A percentile compares a stretch with the other conserved stretches of the same genome.
Evolutionary conservation across 2,329 filamentous ascomycete species (phyloP).

Genomic region (Colletotrichum cuscutae): DNA sequence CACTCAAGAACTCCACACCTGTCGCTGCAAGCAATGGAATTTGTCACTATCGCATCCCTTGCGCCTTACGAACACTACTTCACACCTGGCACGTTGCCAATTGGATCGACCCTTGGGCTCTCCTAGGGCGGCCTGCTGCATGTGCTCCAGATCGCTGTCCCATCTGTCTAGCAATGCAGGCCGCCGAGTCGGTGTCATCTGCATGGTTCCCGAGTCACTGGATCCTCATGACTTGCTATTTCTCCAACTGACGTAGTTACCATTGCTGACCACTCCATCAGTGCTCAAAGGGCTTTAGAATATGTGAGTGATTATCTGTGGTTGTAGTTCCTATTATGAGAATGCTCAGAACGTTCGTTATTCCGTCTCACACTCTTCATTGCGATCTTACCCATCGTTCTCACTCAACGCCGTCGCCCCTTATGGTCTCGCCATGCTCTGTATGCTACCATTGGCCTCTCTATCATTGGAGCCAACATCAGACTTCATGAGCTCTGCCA

Average conservation of each 20-base stretch:
- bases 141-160: constrained; percentile 16
- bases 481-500: not conserved
- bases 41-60: not conserved
- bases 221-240: not conserved
- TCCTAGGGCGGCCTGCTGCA: constrained; percentile 13
- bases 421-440: not conserved
- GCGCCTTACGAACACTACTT: no score
- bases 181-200: constrained; percentile 18
- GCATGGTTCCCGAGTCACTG: constrained; percentile 29
- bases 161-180: constrained; percentile 3
- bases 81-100: not conserved
- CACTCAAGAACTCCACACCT: not conserved
- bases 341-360: not conserved
- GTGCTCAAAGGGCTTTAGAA: not conserved
- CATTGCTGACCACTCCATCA: not conserved
- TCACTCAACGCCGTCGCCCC: not conserved
- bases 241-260: not conserved
- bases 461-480: not conserved
- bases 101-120: not conserved
- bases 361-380: not conserved
- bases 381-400: not conserved
- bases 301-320: not conserved
- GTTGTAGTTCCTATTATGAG: not conserved
- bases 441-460: not conserved
- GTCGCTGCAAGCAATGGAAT: not conserved